A percentile compares a stretch with the other conserved stretches of the same genome.
phyloP scores from a whole-genome alignment of 257 asterid species.

The Salvia miltiorrhiza region DNA sequence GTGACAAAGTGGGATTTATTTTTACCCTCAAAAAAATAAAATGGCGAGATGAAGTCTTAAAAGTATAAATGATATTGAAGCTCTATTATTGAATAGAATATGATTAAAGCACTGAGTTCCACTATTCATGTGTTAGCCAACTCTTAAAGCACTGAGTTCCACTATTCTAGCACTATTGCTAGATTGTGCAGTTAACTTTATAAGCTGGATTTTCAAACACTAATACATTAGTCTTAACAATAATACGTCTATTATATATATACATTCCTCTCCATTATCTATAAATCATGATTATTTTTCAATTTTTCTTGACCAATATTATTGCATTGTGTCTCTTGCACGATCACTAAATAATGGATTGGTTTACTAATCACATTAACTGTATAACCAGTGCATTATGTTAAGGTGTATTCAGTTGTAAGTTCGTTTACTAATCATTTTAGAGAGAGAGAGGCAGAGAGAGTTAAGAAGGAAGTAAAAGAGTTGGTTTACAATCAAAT shows the following conservation, averaged over 20 bases:
- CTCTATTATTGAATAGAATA: background rate
- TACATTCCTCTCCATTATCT: background rate
- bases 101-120: background rate
- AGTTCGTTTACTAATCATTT: background rate
- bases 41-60: too few species aligned
- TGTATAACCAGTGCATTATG: background rate
- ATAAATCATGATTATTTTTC: background rate
- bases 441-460: background rate
- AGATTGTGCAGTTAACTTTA: background rate
- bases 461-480: background rate
- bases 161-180: background rate
- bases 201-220: background rate
- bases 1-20: too few species aligned
- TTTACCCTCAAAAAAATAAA: too few species aligned
- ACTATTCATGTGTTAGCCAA: slow-evolving; percentile 31
- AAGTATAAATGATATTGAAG: background rate
- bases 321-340: background rate
- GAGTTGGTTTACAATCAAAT: too few species aligned
- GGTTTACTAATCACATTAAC: background rate
- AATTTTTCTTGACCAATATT: background rate
- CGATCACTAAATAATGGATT: slow-evolving; percentile 11
- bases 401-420: background rate
- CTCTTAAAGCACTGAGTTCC: slow-evolving; percentile 11
- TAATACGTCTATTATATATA: background rate
- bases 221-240: background rate